These are phyloP conservation scores for Torrubiella hemipterigena DNA, from an alignment of 2,329 filamentous ascomycete genomes.

Conservation along the genomic window DNA sequence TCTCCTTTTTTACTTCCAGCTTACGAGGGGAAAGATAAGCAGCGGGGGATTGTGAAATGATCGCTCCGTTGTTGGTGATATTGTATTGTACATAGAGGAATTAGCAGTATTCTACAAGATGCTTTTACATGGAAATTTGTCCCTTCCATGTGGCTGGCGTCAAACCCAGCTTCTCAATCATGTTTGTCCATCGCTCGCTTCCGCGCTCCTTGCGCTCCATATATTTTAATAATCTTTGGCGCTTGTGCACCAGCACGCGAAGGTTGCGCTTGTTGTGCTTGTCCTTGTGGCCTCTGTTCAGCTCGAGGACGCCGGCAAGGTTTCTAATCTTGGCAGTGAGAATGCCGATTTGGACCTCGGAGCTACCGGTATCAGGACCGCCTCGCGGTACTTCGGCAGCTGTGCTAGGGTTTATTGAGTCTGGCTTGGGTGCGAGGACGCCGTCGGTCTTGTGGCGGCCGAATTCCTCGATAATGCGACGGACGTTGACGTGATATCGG, in stretches of 20 bases:
- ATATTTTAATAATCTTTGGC: slow-evolving; percentile 82
- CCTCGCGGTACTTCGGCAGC: slow-evolving; percentile 42
- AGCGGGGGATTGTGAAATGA: no score
- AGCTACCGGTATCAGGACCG: slow-evolving; percentile 89
- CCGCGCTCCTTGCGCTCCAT: slow-evolving; percentile 82
- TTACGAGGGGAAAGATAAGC: slow-evolving; percentile 7
- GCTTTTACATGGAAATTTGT: slow-evolving; percentile 50
- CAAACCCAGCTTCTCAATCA: slow-evolving; percentile 74
- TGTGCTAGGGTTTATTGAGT: slow-evolving; percentile 27
- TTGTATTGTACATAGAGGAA: slow-evolving; percentile 38
- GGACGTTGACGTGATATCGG: slow-evolving; percentile 68
- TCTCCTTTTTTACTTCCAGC: slow-evolving; percentile 13
- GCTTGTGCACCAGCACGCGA: slow-evolving; percentile 70
- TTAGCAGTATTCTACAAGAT: slow-evolving; percentile 30
- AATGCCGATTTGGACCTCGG: slow-evolving; percentile 95
- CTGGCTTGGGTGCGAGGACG: slow-evolving; percentile 49
- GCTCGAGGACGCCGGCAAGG: slow-evolving; percentile 59
- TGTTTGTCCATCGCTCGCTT: slow-evolving; percentile 76
- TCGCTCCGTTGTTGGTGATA: no score
- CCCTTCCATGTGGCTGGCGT: slow-evolving; percentile 82
- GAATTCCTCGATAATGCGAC: slow-evolving; percentile 75
- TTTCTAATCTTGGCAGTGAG: slow-evolving; percentile 87
- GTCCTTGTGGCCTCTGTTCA: slow-evolving; percentile 62
- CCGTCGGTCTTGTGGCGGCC: slow-evolving; percentile 82
- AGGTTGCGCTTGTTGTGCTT: slow-evolving; percentile 92